Evolutionary conservation across 2,329 filamentous ascomycete species (phyloP), one percentile per base, ranked within the genome.

Genomic region (Aspergillus texensis): DNA sequence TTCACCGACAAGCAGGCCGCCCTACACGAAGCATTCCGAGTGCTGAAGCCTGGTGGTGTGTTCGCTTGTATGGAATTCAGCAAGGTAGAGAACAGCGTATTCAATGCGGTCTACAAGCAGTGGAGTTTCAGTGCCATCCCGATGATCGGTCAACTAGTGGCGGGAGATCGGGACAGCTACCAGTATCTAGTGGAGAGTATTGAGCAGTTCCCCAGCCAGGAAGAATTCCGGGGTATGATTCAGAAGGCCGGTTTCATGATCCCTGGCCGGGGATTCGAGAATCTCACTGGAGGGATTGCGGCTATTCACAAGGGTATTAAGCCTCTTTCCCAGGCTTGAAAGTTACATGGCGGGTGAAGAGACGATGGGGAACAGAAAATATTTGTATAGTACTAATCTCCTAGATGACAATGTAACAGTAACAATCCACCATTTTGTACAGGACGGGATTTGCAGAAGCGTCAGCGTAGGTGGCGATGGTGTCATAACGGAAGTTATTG

Each of bases 131-230:
- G 89, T 64, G 93, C 93, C 14, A 99, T 99, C 68, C 95, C 95
- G 0, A 79, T 99, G 70, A 97, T 99, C 73, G 96, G 95, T 3
- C 94, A 99, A 81, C 76, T 99, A 65, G 94, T 99, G 19, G 94
- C 95, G 1, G 93, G 92, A 8, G 96, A 99, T 77, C 85, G 94
- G 62, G 94, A 96, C 74, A 97, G 93, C 77, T 99, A 99, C 79
- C 95, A 99, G 83, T 99, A 99, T 80, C 84, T 99, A 11, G 95
- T 99, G 11, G 95, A 99, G 84, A 97, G 94, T 78, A 99, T 99
- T 78, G 94, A 97, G 80, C 84, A 87, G 55, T 98, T 98, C 76
- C 96, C 95, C 0, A 90, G 83, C 69, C 96, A 99, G 82, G 85
- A 88, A 58, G 88, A 92, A 69, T 99, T 96, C 75, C 86, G 89